These are phyloP conservation scores for Starmerella scarabaei DNA, from an alignment of 805 yeast genomes.

Conservation along the genomic window DNA sequence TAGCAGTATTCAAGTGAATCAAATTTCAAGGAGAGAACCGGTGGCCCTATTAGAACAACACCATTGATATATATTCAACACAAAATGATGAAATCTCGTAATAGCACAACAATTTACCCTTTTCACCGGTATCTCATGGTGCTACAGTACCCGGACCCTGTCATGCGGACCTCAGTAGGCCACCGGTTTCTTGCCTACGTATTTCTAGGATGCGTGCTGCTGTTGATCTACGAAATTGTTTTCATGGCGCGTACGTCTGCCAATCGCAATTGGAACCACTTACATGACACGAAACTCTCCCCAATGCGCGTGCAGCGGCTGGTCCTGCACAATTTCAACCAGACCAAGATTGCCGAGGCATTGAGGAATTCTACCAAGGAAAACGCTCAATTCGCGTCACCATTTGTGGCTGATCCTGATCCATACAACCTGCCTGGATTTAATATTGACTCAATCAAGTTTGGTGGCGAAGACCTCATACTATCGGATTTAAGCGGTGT, in stretches of 20 bases:
- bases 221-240: conserved; percentile 20
- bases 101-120: too few species aligned
- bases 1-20: too few species aligned
- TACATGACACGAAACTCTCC: conserved; percentile 15
- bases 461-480: background rate
- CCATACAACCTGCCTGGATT: background rate
- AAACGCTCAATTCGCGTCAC: background rate
- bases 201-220: conserved; percentile 16
- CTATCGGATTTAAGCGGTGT: background rate
- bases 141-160: too few species aligned
- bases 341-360: background rate
- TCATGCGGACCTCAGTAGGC: background rate
- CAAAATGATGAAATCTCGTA: too few species aligned
- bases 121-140: too few species aligned
- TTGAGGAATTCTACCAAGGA: background rate
- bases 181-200: conserved; percentile 23
- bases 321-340: conserved; percentile 2
- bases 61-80: too few species aligned
- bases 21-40: too few species aligned
- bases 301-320: conserved; percentile 15
- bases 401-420: background rate
- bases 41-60: too few species aligned
- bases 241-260: conserved; percentile 23
- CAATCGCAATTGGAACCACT: conserved; percentile 22
- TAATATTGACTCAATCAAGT: background rate